Conservation (phyloP, 2,329 filamentous ascomycete genomes). For the Fusarium brevicatenulatum region DNA sequence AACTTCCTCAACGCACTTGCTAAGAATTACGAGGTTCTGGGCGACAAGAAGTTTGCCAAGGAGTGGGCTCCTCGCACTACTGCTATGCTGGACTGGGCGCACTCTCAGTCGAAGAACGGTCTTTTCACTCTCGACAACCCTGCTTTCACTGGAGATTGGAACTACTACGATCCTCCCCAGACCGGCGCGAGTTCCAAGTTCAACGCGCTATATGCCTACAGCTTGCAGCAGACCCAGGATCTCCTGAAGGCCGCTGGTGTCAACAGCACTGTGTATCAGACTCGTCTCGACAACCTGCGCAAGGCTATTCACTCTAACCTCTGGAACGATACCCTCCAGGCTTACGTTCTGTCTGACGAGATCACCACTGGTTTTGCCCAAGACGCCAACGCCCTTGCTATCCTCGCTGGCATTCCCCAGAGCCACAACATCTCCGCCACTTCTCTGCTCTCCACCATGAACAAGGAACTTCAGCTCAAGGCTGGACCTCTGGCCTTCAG, state of each 20-base stretch:
- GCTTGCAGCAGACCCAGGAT: neutral
- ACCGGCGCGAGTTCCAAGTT: neutral
- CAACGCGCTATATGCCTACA: neutral
- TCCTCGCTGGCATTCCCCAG: neutral
- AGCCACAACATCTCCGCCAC: neutral
- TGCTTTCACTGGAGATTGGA: neutral
- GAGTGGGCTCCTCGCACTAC: neutral
- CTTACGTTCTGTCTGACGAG: neutral
- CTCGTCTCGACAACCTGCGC: neutral
- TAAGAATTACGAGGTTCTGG: neutral
- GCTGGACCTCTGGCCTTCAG: neutral
- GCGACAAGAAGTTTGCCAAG: accelerated
- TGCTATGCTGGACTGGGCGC: neutral
- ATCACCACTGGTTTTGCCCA: neutral
- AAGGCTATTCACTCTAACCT: neutral
- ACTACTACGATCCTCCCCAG: neutral
- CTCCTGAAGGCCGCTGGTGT: neutral
- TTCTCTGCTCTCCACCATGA: neutral
- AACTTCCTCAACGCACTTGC: neutral
- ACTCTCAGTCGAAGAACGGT: accelerated
- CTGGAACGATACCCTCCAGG: neutral
- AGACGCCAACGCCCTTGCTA: neutral
- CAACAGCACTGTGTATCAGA: neutral
- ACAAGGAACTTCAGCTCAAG: neutral
- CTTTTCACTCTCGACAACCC: neutral